phyloP scores from a whole-genome alignment of 1,284 basidiomycete genomes.

The Cutaneotrichosporon curvatum region DNA sequence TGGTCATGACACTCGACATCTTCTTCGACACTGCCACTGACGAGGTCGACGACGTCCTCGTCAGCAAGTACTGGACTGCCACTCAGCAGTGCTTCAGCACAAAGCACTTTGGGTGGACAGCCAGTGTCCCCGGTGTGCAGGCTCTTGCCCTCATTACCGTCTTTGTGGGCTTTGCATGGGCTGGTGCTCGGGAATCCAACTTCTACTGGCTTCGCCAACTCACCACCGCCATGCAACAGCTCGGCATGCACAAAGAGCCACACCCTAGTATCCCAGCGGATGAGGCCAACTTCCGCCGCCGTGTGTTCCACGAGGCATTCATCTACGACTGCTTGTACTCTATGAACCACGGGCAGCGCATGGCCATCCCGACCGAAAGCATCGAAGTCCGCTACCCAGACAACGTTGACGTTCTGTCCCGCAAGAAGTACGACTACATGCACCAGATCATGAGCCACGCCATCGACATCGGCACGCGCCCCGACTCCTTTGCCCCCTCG shows the following conservation, averaged over 20 bases:
- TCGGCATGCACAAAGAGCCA: conserved; percentile 39
- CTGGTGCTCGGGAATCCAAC: conserved; percentile 33
- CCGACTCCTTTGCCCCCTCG: conserved; percentile 26
- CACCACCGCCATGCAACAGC: conserved; percentile 35
- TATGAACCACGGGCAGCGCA: conserved; percentile 37
- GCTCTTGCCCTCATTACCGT: conserved; percentile 31
- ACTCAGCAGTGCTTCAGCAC: conserved; percentile 40
- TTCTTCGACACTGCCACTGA: conserved; percentile 30
- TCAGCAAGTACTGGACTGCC: conserved; percentile 36
- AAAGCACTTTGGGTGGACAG: conserved; percentile 34
- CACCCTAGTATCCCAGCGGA: conserved; percentile 30
- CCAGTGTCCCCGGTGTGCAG: conserved; percentile 37
- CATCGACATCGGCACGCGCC: conserved; percentile 35
- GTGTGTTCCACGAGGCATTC: conserved; percentile 38
- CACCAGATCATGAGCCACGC: conserved; percentile 25
- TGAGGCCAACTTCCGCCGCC: conserved; percentile 35
- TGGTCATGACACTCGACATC: conserved; percentile 35
- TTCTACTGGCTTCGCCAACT: conserved; percentile 40
- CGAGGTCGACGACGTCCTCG: conserved; percentile 23
- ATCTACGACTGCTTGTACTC: conserved; percentile 34
- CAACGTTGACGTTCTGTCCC: conserved; percentile 1
- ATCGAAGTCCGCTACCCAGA: conserved; percentile 33
- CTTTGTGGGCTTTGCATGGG: conserved; percentile 40
- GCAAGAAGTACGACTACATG: conserved; percentile 35
- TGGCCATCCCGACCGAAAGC: conserved; percentile 31